Conservation (phyloP, 371 early-diverging fungal species). For the Batkoa obscura region DNA sequence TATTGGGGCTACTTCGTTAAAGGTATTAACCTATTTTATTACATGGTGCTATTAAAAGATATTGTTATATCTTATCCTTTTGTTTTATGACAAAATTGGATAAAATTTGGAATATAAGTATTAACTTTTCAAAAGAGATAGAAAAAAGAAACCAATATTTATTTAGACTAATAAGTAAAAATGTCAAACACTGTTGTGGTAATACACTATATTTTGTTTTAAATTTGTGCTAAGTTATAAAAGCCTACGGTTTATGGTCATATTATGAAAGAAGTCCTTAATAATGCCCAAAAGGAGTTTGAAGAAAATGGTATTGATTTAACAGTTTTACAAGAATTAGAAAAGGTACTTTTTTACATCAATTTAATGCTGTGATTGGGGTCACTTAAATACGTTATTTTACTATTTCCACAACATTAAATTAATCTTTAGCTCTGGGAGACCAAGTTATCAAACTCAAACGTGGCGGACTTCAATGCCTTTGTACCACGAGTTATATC, state of each 20-base stretch:
- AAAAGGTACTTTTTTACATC: constrained; percentile 36
- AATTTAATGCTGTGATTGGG: background rate
- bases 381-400: background rate
- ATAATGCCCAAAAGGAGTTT: constrained; percentile 72
- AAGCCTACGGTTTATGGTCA: constrained; percentile 62
- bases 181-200: constrained; percentile 7
- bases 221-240: background rate
- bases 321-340: constrained; percentile 64
- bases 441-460: constrained; percentile 49
- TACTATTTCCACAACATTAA: background rate
- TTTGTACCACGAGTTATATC: constrained; percentile 19
- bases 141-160: no score
- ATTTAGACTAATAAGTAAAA: no score
- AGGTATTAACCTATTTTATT: no score
- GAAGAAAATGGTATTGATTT: constrained; percentile 81
- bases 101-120: no score
- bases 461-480: constrained; percentile 50
- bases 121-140: no score
- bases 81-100: no score
- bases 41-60: no score
- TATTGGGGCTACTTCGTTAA: no score
- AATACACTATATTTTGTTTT: background rate
- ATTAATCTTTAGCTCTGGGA: constrained; percentile 53
- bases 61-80: no score
- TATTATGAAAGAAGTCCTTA: constrained; percentile 87